A percentile compares a stretch with the other conserved stretches of the same genome.
Evolutionary conservation across 1,139 yeast species (phyloP).

Genomic region (Debaryomyces sp.): DNA sequence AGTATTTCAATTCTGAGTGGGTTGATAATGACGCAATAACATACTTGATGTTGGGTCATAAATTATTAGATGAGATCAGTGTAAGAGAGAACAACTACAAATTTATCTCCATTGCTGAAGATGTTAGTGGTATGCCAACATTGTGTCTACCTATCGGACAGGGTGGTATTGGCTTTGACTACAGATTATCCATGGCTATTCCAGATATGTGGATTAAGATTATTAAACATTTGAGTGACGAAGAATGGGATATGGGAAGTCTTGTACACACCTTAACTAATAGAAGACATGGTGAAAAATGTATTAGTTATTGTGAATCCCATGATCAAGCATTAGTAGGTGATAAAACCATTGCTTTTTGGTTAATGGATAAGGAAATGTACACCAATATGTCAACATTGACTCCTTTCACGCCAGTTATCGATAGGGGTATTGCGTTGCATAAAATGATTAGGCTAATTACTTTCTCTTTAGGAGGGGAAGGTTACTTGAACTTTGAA

Average conservation of each 20-base stretch:
- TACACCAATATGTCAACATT: conserved; percentile 90
- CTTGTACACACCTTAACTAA: conserved; percentile 84
- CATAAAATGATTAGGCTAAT: conserved; percentile 88
- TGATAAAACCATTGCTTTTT: conserved; percentile 92
- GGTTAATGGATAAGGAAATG: conserved; percentile 99
- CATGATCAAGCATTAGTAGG: conserved; percentile 98
- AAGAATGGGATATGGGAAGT: conserved; percentile 86
- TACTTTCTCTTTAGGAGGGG: conserved; percentile 92
- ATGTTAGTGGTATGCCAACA: conserved; percentile 97
- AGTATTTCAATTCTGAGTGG: conserved; percentile 77
- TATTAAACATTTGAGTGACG: conserved; percentile 80
- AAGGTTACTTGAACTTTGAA: conserved; percentile 92
- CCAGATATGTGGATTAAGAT: conserved; percentile 99
- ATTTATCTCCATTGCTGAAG: conserved; percentile 89
- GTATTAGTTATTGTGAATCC: conserved; percentile 91
- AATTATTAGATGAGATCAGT: conserved; percentile 60
- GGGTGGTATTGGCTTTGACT: conserved; percentile 95
- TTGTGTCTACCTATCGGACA: conserved; percentile 69
- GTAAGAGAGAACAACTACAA: conserved; percentile 40
- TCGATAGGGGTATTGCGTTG: conserved; percentile 86
- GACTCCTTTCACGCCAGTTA: conserved; percentile 69
- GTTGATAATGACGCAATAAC: conserved; percentile 88
- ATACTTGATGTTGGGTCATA: conserved; percentile 87
- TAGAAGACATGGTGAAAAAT: conserved; percentile 85
- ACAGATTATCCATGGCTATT: conserved; percentile 92